Conservation (phyloP, 2,329 filamentous ascomycete species). For the Aspergillus texensis region DNA sequence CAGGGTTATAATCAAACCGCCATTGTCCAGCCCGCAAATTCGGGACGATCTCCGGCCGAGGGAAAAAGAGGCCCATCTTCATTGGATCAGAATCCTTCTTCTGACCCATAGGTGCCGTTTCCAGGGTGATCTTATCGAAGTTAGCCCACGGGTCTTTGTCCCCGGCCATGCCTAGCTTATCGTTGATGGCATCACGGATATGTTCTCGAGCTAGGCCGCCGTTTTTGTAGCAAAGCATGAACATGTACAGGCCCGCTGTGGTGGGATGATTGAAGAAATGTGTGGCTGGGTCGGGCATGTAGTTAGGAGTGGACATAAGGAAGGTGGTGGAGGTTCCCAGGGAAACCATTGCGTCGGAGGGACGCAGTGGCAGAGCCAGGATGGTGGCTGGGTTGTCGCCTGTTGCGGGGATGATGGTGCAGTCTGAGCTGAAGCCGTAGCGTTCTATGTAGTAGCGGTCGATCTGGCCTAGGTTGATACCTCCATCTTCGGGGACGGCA, state of each 20-base stretch:
- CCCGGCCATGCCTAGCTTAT: constrained; percentile 45
- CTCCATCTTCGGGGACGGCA: constrained; percentile 76
- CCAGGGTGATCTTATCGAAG: constrained; percentile 75
- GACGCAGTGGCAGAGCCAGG: constrained; percentile 81
- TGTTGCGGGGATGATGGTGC: constrained; percentile 82
- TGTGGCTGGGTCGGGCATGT: constrained; percentile 85
- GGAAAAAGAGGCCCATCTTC: constrained; percentile 92
- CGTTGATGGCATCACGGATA: constrained; percentile 78
- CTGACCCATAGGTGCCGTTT: constrained; percentile 70
- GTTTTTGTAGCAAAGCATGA: constrained; percentile 99
- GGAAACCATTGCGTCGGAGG: constrained; percentile 90
- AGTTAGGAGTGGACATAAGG: constrained; percentile 92
- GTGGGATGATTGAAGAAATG: constrained; percentile 99
- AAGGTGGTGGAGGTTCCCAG: constrained; percentile 96
- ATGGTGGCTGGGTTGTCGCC: constrained; percentile 97
- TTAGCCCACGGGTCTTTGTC: constrained; percentile 66
- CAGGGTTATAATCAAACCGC: constrained; percentile 68
- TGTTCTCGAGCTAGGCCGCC: constrained; percentile 90
- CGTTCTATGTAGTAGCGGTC: constrained; percentile 75
- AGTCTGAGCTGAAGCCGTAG: constrained; percentile 76
- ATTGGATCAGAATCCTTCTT: constrained; percentile 59
- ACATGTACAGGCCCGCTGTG: constrained; percentile 91
- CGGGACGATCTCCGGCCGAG: constrained; percentile 91
- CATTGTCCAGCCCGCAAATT: constrained; percentile 85
- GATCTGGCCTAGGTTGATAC: constrained; percentile 73